These are phyloP conservation scores for Boletus reticuloceps DNA, from an alignment of 768 basidiomycete species.

Conservation along the genomic window DNA sequence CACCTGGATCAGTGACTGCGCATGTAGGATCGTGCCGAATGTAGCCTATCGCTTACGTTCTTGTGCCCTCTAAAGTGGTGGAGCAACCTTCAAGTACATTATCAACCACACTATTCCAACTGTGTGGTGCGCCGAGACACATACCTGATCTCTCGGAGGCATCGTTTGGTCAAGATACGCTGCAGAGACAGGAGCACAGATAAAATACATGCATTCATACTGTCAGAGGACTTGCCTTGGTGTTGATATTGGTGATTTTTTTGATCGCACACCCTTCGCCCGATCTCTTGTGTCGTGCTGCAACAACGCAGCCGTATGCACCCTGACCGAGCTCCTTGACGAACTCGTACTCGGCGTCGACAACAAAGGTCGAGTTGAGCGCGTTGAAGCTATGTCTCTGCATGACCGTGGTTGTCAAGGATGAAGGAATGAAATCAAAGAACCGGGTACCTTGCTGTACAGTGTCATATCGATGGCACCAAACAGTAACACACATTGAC, in stretches of 20 bases:
- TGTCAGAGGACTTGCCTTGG: conserved; percentile 55
- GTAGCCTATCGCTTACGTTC: conserved; percentile 59
- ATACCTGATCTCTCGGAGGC: conserved; percentile 90
- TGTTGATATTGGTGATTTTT: conserved; percentile 94
- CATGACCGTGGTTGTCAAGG: conserved; percentile 38
- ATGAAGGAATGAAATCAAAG: not conserved
- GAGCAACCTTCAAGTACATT: conserved; percentile 55
- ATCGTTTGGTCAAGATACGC: conserved; percentile 96
- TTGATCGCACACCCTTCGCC: conserved; percentile 94
- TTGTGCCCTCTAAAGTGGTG: conserved; percentile 99
- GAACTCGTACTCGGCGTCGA: conserved; percentile 87
- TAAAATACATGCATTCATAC: conserved; percentile 9
- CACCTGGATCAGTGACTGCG: not conserved
- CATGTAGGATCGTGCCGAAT: not conserved
- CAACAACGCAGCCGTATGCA: conserved; percentile 90
- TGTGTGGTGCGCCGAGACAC: conserved; percentile 16
- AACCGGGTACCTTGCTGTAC: conserved; percentile 5
- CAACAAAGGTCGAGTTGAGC: conserved; percentile 82
- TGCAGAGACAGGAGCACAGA: conserved; percentile 27
- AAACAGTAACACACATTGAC: conserved; percentile 26
- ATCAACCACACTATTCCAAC: conserved; percentile 10
- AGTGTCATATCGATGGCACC: conserved; percentile 30
- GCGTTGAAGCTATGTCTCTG: conserved; percentile 78
- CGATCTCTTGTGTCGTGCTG: conserved; percentile 77
- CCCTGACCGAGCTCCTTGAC: conserved; percentile 98